Evolutionary conservation across 352 stramenopile genomes (phyloP).

Genomic region (Pythium biforme): DNA sequence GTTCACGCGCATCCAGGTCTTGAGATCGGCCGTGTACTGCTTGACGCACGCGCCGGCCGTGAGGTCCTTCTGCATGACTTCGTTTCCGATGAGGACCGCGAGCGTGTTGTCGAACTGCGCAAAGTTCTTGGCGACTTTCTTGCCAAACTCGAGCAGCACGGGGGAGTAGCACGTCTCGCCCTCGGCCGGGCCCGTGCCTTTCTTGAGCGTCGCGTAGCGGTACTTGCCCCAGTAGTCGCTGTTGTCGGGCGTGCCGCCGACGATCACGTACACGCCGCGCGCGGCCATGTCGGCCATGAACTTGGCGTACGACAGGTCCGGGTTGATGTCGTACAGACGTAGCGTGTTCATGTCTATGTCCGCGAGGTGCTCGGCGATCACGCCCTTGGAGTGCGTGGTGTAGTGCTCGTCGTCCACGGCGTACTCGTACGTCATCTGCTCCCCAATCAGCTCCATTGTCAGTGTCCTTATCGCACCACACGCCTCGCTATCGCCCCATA

Average conservation of each 20-base stretch:
- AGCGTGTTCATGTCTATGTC: constrained; percentile 84
- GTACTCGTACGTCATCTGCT: constrained; percentile 89
- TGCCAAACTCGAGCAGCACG: constrained; percentile 83
- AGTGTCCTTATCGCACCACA: background rate
- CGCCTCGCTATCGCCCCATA: background rate
- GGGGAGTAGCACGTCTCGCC: constrained; percentile 83
- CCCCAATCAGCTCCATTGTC: no score
- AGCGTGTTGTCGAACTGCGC: constrained; percentile 87
- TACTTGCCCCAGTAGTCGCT: constrained; percentile 85
- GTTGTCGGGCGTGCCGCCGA: constrained; percentile 80
- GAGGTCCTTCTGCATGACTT: constrained; percentile 87
- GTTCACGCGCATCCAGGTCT: constrained; percentile 88
- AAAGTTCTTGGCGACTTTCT: constrained; percentile 86
- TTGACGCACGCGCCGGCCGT: constrained; percentile 83
- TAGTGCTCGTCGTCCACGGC: constrained; percentile 86
- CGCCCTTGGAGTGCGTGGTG: constrained; percentile 79
- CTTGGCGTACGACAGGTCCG: constrained; percentile 75
- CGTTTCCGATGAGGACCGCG: constrained; percentile 81
- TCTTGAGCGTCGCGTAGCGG: constrained; percentile 51
- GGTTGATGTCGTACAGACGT: constrained; percentile 88
- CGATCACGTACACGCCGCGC: constrained; percentile 79
- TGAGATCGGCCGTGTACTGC: constrained; percentile 78
- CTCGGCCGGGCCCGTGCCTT: constrained; percentile 55
- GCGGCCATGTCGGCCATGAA: constrained; percentile 86
- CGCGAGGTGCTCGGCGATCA: constrained; percentile 62